Percentiles rank a stretch among this genome's conserved stretches.
Evolutionary conservation across 2,329 filamentous ascomycete species (phyloP).

Genomic region (Aspergillus costaricaensis): DNA sequence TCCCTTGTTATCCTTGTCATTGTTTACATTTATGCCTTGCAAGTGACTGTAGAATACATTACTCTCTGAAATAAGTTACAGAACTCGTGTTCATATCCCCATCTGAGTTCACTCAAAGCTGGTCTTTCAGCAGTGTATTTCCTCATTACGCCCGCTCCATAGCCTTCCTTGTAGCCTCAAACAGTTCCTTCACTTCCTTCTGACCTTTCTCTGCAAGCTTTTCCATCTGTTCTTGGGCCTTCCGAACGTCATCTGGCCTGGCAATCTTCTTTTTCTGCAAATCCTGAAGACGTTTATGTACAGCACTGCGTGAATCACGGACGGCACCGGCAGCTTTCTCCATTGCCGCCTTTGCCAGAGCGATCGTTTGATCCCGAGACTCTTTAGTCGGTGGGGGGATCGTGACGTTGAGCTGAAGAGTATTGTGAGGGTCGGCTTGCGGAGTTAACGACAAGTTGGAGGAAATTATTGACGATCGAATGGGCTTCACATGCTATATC

Average conservation of each 20-base stretch:
- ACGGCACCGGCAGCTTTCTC: constrained; percentile 45
- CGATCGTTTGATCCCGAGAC: constrained; percentile 45
- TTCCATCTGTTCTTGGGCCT: constrained; percentile 51
- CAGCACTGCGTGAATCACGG: constrained; percentile 45
- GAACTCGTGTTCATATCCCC: no score
- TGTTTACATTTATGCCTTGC: no score
- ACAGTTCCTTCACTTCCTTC: constrained; percentile 49
- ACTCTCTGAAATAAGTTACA: no score
- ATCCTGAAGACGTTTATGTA: constrained; percentile 49
- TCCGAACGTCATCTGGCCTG: constrained; percentile 48
- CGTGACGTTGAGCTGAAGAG: constrained; percentile 47
- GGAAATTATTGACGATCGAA: constrained; percentile 45
- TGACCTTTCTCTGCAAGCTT: constrained; percentile 49
- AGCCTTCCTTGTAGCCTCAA: constrained; percentile 44
- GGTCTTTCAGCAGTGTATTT: background rate
- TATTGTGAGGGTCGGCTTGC: constrained; percentile 45
- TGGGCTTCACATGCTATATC: constrained; percentile 48
- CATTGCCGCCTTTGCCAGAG: constrained; percentile 44
- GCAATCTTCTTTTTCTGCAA: constrained; percentile 48
- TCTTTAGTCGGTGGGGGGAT: constrained; percentile 52
- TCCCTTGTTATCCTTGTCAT: background rate
- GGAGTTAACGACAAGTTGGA: constrained; percentile 48
- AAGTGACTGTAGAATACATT: no score
- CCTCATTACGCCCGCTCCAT: constrained; percentile 35
- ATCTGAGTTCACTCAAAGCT: background rate